phyloP scores from a whole-genome alignment of 306 rosid species.

The Quercus agrifolia region DNA sequence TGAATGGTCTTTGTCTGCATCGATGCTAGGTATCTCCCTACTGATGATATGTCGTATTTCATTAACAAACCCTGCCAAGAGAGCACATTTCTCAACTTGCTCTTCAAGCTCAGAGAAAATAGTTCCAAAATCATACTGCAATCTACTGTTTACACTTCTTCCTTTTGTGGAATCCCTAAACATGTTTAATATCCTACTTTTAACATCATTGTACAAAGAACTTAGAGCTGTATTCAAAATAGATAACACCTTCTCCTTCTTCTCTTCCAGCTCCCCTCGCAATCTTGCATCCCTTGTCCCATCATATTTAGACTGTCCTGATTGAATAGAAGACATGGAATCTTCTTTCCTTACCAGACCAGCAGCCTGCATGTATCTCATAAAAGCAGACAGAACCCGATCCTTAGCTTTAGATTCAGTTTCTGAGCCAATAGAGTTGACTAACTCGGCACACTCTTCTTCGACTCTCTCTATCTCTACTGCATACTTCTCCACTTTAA shows the following conservation, averaged over 20 bases:
- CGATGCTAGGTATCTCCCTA: constrained; percentile 37
- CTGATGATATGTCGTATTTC: constrained; percentile 56
- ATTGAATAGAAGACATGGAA: constrained; percentile 40
- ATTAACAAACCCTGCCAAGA: constrained; percentile 64
- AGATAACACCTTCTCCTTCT: constrained; percentile 49
- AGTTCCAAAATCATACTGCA: constrained; percentile 52
- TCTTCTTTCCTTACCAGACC: constrained; percentile 56
- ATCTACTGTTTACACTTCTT: constrained; percentile 38
- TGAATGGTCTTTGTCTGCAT: constrained; percentile 32
- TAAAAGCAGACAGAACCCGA: constrained; percentile 61
- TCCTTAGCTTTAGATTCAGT: constrained; percentile 80
- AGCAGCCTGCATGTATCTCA: constrained; percentile 66
- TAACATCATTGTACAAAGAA: constrained; percentile 56
- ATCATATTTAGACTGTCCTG: constrained; percentile 43
- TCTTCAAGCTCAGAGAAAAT: constrained; percentile 66
- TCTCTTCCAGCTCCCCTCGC: constrained; percentile 53
- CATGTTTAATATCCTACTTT: constrained; percentile 43
- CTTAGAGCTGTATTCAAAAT: constrained; percentile 56
- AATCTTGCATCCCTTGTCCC: constrained; percentile 39
- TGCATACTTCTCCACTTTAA: constrained; percentile 62
- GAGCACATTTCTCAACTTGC: constrained; percentile 83
- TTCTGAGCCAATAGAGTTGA: constrained; percentile 61
- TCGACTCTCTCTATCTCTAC: constrained; percentile 69
- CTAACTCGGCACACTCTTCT: constrained; percentile 63
- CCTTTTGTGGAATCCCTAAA: constrained; percentile 37